Base-by-base conservation (phyloP, 2,329 filamentous ascomycete species). In the Stenocarpella maydis region DNA sequence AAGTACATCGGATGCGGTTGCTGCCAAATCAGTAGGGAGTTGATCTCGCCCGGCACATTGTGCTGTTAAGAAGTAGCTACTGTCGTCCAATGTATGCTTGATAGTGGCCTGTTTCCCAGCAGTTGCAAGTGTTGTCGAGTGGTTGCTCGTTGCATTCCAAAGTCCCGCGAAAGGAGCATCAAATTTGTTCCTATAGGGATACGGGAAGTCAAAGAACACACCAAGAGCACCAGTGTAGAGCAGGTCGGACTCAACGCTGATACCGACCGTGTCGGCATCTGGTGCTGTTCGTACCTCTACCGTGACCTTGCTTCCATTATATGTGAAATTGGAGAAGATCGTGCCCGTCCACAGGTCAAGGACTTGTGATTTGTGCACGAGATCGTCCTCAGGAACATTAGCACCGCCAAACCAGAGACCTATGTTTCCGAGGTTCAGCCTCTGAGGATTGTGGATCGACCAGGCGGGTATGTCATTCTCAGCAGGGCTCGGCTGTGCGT, bases 1-100 rank as follows among this genome's bases (percentile, higher is more conserved):
- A 89, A 87, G 74, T 87, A 87, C 81, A 89, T 85, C 0, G 85
- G 81, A 74, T 90, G 88, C 9, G 87, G 87, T 73, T 89, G 88
- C 73, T 90, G 88, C 88, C 88, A 90, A 68, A 89, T 86, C 3
- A 90, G 78, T 1, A 90, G 78, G 12, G 83, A 84, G 75, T 90
- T 90, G 74, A 90, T 89, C 71, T 87, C 85, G 2, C 88, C 88
- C 0, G 88, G 87, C 1, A 86, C 83, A 86, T 4, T 67, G 53
- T 2, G 84, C 73, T 1, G 77, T 76, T 2, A 81, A 78, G 65
- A 78, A 79, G 70, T 86, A 86, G 0, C 78, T 80, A 1, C 80
- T 82, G 2, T 77, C 77, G 67, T 82, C 81, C 12, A 86, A 72
- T 7, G 79, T 79, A 71, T 86, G 84, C 43, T 75, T 77, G 60